Conservation (phyloP, 805 yeast genomes). For the Kuraishia borneana region DNA sequence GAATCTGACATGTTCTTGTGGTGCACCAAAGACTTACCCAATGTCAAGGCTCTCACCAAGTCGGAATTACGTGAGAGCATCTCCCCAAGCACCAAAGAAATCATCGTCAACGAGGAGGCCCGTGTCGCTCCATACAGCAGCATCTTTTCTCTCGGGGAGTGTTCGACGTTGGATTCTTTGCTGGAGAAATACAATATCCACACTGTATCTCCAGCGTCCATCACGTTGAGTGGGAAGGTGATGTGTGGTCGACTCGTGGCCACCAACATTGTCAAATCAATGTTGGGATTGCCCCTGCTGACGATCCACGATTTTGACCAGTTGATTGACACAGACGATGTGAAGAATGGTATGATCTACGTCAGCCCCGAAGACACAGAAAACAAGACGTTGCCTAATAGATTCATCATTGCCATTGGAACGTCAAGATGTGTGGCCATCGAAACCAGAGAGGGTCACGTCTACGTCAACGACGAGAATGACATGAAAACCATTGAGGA, state of each 20-base stretch:
- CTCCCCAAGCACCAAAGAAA: constrained; percentile 4
- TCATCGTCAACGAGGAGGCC: constrained; percentile 3
- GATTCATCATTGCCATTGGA: background rate
- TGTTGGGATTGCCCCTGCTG: constrained; percentile 1
- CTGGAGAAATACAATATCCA: constrained; percentile 2
- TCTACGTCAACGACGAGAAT: background rate
- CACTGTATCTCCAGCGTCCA: constrained; percentile 3
- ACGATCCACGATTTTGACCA: constrained; percentile 3
- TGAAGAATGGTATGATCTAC: constrained; percentile 4
- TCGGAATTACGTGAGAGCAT: constrained; percentile 2
- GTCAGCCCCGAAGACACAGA: background rate
- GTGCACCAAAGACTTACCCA: constrained; percentile 5
- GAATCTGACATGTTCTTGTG: constrained; percentile 5
- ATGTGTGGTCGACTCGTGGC: constrained; percentile 6
- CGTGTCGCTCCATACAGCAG: background rate
- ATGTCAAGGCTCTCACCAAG: constrained; percentile 2
- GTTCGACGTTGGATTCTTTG: constrained; percentile 4
- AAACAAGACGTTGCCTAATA: background rate
- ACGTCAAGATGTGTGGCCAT: constrained; percentile 1
- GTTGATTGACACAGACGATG: constrained; percentile 2
- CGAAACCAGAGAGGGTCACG: background rate
- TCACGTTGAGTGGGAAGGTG: constrained; percentile 5
- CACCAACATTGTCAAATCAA: constrained; percentile 3
- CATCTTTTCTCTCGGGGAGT: constrained; percentile 6
- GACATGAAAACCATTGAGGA: constrained; percentile 1